Evolutionary conservation across 768 basidiomycete genomes (phyloP), one percentile per base, ranked within the genome.

Genomic region (Lentinula aciculospora): DNA sequence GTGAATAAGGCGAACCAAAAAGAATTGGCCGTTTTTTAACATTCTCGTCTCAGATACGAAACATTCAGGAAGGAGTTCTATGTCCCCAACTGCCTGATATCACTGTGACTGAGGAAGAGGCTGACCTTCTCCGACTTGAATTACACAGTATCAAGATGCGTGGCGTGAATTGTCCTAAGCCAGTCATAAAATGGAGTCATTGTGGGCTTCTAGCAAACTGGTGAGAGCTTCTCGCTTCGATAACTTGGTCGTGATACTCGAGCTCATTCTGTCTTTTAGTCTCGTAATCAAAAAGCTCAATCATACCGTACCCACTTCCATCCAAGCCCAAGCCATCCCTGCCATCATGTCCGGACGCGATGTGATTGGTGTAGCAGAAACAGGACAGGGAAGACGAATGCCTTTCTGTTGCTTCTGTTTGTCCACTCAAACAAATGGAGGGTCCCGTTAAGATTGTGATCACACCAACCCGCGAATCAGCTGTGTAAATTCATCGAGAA

Each of bases 281-380:
- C 81, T 98, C 60, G 93, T 98, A 25, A 98, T 99, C 69, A 94
- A 94, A 69, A 81, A 83, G 53, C 80, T 96, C 13, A 90, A 86
- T 60, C 98, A 96, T 69, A 75, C 81, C 12, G 86, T 88, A 12
- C 97, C 97, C 1, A 98, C 97, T 3, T 88, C 97, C 15, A 99
- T 99, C 61, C 97, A 99, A 73, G 92, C 96, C 2, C 97, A 98
- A 74, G 95, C 97, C 21, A 94, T 99, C 60, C 97, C 97, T 61
- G 94, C 96, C 21, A 94, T 99, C 68, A 99, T 99, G 97, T 97
- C 96, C 27, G 97, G 97, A 39, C 86, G 97, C 53, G 97, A 99
- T 66, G 94, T 98, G 42, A 99, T 99, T 55, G 97, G 96, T 67
- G 96, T 98, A 21, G 97, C 97, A 19, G 98, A 99, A 76, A 98